phyloP scores from a whole-genome alignment of 768 basidiomycete species.

The Russula olivacea region DNA sequence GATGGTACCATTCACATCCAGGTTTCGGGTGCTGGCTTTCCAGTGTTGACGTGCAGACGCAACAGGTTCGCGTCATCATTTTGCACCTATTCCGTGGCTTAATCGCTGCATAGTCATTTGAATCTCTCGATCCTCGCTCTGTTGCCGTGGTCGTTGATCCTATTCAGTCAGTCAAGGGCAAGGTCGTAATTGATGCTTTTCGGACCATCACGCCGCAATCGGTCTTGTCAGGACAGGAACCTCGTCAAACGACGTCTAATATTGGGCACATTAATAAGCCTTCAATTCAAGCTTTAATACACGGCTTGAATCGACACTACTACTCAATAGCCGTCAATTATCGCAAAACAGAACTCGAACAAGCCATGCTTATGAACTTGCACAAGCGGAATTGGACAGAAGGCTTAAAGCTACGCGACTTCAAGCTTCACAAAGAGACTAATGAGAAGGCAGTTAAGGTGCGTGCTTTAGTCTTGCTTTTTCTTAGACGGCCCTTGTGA shows the following conservation, averaged over 20 bases:
- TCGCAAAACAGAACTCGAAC: constrained; percentile 96
- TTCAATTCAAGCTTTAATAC: constrained; percentile 97
- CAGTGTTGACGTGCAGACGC: constrained; percentile 97
- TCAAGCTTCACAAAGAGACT: constrained; percentile 75
- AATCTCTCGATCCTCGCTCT: constrained; percentile 85
- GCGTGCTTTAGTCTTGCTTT: constrained; percentile 25
- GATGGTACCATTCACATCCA: constrained; percentile 99
- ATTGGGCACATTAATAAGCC: constrained; percentile 99
- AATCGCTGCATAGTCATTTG: constrained; percentile 69
- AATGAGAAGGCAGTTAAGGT: constrained; percentile 97
- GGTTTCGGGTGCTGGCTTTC: constrained; percentile 99
- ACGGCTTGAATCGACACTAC: constrained; percentile 96
- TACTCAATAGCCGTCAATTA: constrained; percentile 98
- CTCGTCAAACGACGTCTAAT: constrained; percentile 95
- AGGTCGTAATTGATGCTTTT: constrained; percentile 99
- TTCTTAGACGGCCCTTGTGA: neutral
- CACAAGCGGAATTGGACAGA: constrained; percentile 99
- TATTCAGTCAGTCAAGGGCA: constrained; percentile 97
- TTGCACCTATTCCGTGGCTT: neutral
- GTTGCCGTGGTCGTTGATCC: constrained; percentile 98
- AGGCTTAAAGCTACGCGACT: constrained; percentile 87
- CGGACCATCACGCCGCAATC: constrained; percentile 90
- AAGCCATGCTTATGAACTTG: constrained; percentile 97
- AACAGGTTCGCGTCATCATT: constrained; percentile 57
- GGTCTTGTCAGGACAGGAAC: constrained; percentile 88